Evolutionary conservation across 2,329 filamentous ascomycete genomes (phyloP), one percentile per base, ranked within the genome.

Genomic region (Alternaria consortialis): DNA sequence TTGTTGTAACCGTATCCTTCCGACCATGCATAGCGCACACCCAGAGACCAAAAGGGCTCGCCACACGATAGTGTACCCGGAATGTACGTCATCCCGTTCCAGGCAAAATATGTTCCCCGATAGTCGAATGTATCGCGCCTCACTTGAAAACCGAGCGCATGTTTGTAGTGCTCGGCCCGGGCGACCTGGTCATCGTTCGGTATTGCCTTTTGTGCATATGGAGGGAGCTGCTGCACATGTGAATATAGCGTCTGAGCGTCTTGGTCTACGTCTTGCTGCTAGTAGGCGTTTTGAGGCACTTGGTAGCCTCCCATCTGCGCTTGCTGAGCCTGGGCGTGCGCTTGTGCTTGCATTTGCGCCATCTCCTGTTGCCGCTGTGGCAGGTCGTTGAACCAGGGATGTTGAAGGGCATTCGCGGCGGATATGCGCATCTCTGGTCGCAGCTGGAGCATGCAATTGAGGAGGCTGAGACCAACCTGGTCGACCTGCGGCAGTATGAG

Each of bases 401-500:
- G 95, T 69, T 90, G 86, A 40, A 98, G 84, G 4, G 95, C 94
- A 65, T 97, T 92, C 53, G 90, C 85, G 2, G 95, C 95, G 70
- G 91, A 94, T 75, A 97, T 91, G 56, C 95, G 88, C 80, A 97
- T 88, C 80, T 99, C 95, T 0, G 95, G 95, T 32, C 94, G 88
- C 55, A 98, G 83, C 78, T 98, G 94, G 31, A 99, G 87, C 92
- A 99, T 97, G 63, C 91, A 87, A 73, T 91, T 90, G 66, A 99
- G 84, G 50, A 99, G 83, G 75, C 97, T 93, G 72, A 99, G 88
- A 8, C 94, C 95, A 11, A 91, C 83, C 17, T 88, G 88, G 74
- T 99, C 95, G 72, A 99, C 93, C 75, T 97, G 92, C 0, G 93
- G 94, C 25, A 99, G 84, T 66, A 98, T 95, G 60, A 90, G 87